Base-by-base conservation (phyloP, 1,284 basidiomycete species). In the Cerrena zonata region DNA sequence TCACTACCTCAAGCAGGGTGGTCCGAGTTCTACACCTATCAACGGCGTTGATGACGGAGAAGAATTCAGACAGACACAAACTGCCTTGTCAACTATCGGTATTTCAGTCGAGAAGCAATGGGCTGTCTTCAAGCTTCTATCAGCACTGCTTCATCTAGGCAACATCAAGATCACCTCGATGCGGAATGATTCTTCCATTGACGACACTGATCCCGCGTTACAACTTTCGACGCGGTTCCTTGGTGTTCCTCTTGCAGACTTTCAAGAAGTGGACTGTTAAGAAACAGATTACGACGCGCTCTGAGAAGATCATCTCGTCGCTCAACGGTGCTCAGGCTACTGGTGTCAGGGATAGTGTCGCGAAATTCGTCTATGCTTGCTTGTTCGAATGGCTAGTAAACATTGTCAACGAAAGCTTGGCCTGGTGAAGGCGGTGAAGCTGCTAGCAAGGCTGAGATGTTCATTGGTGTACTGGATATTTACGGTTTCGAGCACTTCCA, bases 261-360 rank as follows among this genome's bases (percentile, higher is more conserved):
- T n/a, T 99, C 78, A 97, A 93, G 74, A 97, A 93, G 67, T 99
- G 96, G 96, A 95, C 91, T 1, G 73, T 97, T 70, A 99, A 99
- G 78, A 97, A 94, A 71, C 95, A 99, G 72, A 89, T 99, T 51
- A 83, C 84, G 26, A 96, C 95, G 3, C 82, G 96, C 39, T 88
- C 85, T 23, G 96, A 99, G 71, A 98, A 95, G 77, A 98, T 99
- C 52, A 80, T 96, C 26, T 92, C 92, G 1, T 74, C 83, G 48
- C 74, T 99, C 52, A 93, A 85, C 65, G 86, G 84, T 18, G 80
- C 89, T 1, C 94, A 97, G 69, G 95, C 96, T 7, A 89, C 84
- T n/a, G 92, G 94, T 44, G 96, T 99, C 37, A 78, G 94, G 53
- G 96, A 99, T 67, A 94, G 91, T 59, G 94, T 99, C 26, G 90